phyloP scores from a whole-genome alignment of 2,329 filamentous ascomycete species.

The Shiraia bambusicola region DNA sequence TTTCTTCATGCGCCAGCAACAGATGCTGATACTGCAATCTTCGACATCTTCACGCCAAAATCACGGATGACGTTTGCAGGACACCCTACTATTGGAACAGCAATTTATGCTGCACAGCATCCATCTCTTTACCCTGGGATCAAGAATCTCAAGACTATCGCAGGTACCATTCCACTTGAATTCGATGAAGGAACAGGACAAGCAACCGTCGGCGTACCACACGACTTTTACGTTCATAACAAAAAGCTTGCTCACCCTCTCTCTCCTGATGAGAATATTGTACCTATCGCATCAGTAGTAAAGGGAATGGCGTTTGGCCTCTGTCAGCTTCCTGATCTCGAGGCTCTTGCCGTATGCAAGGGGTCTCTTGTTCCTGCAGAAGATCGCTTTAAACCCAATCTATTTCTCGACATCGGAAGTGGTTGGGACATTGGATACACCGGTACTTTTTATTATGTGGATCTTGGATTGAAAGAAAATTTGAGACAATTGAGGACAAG shows the following conservation, averaged over 20 bases:
- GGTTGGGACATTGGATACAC: slow-evolving; percentile 55
- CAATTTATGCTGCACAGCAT: slow-evolving; percentile 46
- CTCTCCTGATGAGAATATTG: slow-evolving; percentile 14
- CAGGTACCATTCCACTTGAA: slow-evolving; percentile 20
- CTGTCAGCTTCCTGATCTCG: slow-evolving; percentile 59
- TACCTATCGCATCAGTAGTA: slow-evolving; percentile 54
- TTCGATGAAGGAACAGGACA: slow-evolving; percentile 1
- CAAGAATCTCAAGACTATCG: slow-evolving; percentile 14
- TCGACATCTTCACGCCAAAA: slow-evolving; percentile 56
- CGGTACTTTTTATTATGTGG: slow-evolving; percentile 56
- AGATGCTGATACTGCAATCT: slow-evolving; percentile 16
- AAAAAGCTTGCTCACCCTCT: slow-evolving; percentile 38
- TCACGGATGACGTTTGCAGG: slow-evolving; percentile 57
- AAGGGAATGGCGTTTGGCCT: slow-evolving; percentile 71
- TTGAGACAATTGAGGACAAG: slow-evolving; percentile 53
- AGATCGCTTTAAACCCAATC: slow-evolving; percentile 29
- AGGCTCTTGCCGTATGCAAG: slow-evolving; percentile 39
- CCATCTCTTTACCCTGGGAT: slow-evolving; percentile 14
- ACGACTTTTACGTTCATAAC: slow-evolving; percentile 63
- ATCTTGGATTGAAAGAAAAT: slow-evolving; percentile 45
- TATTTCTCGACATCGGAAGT: slow-evolving; percentile 35
- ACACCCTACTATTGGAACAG: slow-evolving; percentile 58
- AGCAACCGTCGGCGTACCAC: slow-evolving; percentile 63
- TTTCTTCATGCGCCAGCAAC: slow-evolving; percentile 48
- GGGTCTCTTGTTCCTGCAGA: slow-evolving; percentile 46